These are phyloP conservation scores for Dictyostelium firmibasis DNA, from an alignment of 78 protist species.

Conservation along the genomic window DNA sequence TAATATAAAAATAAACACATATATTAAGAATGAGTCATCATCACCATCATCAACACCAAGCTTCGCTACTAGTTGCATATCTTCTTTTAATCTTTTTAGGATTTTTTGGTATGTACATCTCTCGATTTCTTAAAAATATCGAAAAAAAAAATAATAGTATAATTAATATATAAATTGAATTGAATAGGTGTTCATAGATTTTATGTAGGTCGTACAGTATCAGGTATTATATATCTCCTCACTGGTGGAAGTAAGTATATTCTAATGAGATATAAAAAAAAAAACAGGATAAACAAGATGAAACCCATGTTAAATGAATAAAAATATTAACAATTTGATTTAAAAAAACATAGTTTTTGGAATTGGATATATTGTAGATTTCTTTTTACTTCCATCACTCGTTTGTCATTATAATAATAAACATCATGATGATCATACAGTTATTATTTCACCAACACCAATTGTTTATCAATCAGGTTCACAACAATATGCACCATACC, in stretches of 20 bases:
- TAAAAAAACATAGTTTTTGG: constrained; percentile 26
- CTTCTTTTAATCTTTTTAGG: not conserved
- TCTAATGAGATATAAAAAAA: too few relatives aligned
- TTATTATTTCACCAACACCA: constrained; percentile 62
- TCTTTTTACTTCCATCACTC: constrained; percentile 1
- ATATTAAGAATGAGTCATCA: constrained; percentile 54
- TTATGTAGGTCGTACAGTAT: constrained; percentile 20
- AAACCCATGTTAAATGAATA: too few relatives aligned
- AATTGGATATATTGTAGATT: constrained; percentile 59
- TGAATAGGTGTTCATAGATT: constrained; percentile 59
- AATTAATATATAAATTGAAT: not conserved
- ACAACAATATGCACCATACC: constrained; percentile 30
- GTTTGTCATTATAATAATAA: constrained; percentile 45
- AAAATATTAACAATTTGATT: not conserved
- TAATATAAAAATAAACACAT: not conserved
- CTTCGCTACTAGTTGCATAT: not conserved
- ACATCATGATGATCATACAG: constrained; percentile 16
- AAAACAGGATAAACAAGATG: too few relatives aligned
- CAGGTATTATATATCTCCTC: constrained; percentile 54
- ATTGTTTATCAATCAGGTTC: constrained; percentile 44
- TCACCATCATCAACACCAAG: constrained; percentile 54
- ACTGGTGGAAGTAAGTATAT: constrained; percentile 31
- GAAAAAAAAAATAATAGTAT: not conserved
- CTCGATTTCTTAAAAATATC: not conserved
- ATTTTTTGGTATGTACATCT: not conserved